Evolutionary conservation across 2,329 filamentous ascomycete genomes (phyloP), one percentile per base, ranked within the genome.

Genomic region (Epichloe coenophiala): DNA sequence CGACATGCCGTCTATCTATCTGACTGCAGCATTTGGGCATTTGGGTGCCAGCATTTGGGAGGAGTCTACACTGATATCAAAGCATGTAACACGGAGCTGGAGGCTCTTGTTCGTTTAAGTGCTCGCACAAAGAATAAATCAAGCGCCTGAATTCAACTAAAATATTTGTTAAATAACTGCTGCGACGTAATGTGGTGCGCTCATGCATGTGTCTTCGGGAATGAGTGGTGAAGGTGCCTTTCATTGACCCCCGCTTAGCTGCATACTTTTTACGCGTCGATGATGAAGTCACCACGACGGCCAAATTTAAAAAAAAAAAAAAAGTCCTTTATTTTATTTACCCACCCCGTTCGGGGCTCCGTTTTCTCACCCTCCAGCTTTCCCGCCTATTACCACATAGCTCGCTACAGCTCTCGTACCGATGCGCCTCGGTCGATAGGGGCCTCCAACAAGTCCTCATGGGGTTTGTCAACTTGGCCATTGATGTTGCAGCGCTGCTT

Each of bases 401-500:
- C 38, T 38, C 40, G 15, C 41, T 17, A 53, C 47, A 47, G 5
- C 47, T 45, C 39, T 47, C 39, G 37, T 36, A 43, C 57, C 59
- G 49, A 64, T 62, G 61, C 48, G 51, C 57, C 50, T 48, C 53
- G 55, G 55, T 51, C 53, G 51, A 48, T 38, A 33, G 55, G 59
- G 60, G 58, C 55, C 55, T 52, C 43, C 45, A 53, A 60, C 44
- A 53, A 60, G 55, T 58, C 55, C 58, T 53, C 58, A 81, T 81
- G 78, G 70, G 77, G 65, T 71, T 80, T 74, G 78, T 76, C 69
- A 83, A 78, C 69, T 79, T 75, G 61, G 69, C 74, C 55, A 71
- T 89, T 63, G 86, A 90, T 69, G 71, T 85, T 59, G 80, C 82
- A 57, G 78, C 82, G 54, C 73, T 90, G 56, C 73, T 84, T 65